These are phyloP conservation scores for Fusarium metavorans DNA, from an alignment of 2,329 filamentous ascomycete genomes.

Conservation along the genomic window DNA sequence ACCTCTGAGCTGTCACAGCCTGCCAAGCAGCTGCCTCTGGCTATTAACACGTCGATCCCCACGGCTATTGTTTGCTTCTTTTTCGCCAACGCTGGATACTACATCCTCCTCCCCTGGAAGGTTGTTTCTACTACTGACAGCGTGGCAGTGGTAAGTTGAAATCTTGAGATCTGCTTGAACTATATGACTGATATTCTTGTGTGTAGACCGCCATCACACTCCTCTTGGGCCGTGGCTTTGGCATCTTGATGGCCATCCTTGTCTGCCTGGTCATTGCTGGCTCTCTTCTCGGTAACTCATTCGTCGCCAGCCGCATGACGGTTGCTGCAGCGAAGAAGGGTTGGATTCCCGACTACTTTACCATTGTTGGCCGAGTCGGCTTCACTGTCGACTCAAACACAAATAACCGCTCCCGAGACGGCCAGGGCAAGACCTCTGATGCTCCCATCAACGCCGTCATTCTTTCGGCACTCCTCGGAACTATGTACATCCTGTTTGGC, in stretches of 20 bases:
- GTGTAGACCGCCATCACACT: constrained; percentile 65
- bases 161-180: background rate
- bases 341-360: constrained; percentile 63
- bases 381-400: constrained; percentile 21
- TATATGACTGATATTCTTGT: background rate
- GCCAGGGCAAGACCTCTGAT: constrained; percentile 52
- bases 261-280: constrained; percentile 73
- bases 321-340: constrained; percentile 67
- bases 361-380: constrained; percentile 58
- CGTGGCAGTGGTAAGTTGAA: constrained; percentile 67
- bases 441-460: constrained; percentile 67
- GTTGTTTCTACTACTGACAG: constrained; percentile 70
- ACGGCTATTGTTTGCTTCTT: constrained; percentile 71
- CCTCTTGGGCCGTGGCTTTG: constrained; percentile 65
- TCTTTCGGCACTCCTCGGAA: constrained; percentile 61
- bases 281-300: constrained; percentile 72
- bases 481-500: constrained; percentile 70
- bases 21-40: constrained; percentile 67
- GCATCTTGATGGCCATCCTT: constrained; percentile 65
- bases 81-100: constrained; percentile 71
- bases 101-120: constrained; percentile 71
- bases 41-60: constrained; percentile 71
- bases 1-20: constrained; percentile 65
- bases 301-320: constrained; percentile 71
- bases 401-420: background rate